These are phyloP conservation scores for Golubevia pallescens DNA, from an alignment of 1,284 basidiomycete genomes.

Conservation along the genomic window DNA sequence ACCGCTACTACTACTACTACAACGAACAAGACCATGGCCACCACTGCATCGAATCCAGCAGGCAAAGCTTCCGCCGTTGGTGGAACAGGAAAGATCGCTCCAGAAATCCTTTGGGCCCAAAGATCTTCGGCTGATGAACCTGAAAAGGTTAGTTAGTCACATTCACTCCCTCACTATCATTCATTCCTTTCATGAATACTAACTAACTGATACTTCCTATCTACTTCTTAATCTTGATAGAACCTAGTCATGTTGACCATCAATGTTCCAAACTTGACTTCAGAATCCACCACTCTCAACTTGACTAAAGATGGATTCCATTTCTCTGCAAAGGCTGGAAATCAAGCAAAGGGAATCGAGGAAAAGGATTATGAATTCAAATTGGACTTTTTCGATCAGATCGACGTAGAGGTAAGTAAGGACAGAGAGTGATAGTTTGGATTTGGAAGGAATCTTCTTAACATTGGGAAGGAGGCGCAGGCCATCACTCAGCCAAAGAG, in stretches of 20 bases:
- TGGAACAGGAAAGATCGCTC: slow-evolving; percentile 22
- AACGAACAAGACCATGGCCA: no score
- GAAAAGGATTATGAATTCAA: slow-evolving; percentile 52
- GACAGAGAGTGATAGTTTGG: neutral
- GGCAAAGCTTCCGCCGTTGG: slow-evolving; percentile 11
- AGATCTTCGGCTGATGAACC: slow-evolving; percentile 46
- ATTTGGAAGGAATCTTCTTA: neutral
- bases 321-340: slow-evolving; percentile 42
- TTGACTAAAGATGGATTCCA: slow-evolving; percentile 40
- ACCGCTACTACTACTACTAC: no score
- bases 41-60: slow-evolving; percentile 13
- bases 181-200: neutral
- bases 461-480: neutral
- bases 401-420: slow-evolving; percentile 40
- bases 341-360: slow-evolving; percentile 45
- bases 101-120: slow-evolving; percentile 63
- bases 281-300: no score
- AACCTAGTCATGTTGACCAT: slow-evolving; percentile 46
- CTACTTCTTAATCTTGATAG: no score
- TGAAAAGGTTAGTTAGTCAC: slow-evolving; percentile 36
- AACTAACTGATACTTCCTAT: no score
- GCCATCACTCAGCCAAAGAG: neutral
- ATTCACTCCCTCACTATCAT: neutral
- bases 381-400: slow-evolving; percentile 60
- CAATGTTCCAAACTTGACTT: slow-evolving; percentile 64